These are phyloP conservation scores for Nicotiana otophora DNA, from an alignment of 257 asterid species.

Conservation along the genomic window DNA sequence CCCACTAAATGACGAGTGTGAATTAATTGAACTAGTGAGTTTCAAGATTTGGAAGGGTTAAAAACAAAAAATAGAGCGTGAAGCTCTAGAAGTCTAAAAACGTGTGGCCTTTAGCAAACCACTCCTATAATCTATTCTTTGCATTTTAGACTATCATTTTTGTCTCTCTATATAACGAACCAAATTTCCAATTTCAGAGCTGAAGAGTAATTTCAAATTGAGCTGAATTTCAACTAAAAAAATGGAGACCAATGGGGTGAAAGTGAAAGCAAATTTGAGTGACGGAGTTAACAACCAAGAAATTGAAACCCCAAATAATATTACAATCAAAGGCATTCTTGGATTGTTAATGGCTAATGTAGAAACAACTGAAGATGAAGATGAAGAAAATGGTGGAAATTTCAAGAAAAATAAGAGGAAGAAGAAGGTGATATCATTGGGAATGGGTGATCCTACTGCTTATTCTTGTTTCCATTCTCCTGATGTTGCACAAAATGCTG, in stretches of 20 bases:
- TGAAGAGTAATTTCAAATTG: not conserved
- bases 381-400: conserved; percentile 11
- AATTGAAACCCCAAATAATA: conserved; percentile 37
- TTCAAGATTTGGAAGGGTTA: no score
- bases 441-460: conserved; percentile 84
- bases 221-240: not conserved
- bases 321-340: conserved; percentile 79
- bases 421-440: conserved; percentile 55
- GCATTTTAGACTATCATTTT: not conserved
- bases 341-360: conserved; percentile 45
- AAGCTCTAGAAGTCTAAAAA: not conserved
- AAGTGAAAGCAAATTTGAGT: not conserved
- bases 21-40: no score
- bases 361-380: not conserved
- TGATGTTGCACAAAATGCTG: conserved; percentile 53
- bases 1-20: no score
- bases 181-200: not conserved
- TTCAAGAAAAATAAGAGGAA: not conserved
- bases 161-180: not conserved
- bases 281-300: conserved; percentile 6
- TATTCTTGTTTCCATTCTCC: conserved; percentile 58
- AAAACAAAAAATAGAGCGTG: not conserved
- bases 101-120: not conserved
- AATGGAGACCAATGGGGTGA: not conserved
- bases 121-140: not conserved